phyloP scores from a whole-genome alignment of 176 grass and related monocot species.

The Phragmites australis region DNA sequence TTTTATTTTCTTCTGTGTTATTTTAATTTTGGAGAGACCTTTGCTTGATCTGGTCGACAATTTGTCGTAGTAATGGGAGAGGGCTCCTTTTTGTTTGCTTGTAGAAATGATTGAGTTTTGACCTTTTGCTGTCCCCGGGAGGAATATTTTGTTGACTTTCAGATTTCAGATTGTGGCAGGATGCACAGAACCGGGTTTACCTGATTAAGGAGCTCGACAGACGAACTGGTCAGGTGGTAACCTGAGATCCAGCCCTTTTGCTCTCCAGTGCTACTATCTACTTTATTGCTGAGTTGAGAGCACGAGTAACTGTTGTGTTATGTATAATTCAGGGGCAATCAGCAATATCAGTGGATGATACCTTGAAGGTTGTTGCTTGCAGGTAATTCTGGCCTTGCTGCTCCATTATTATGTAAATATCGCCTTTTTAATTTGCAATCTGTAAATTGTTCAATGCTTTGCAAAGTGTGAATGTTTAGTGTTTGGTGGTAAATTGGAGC shows the following conservation, averaged over 20 bases:
- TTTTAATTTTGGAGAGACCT: not conserved
- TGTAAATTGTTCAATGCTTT: not conserved
- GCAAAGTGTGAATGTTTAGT: not conserved
- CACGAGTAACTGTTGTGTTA: not conserved
- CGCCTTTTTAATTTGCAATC: not conserved
- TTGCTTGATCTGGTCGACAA: not conserved
- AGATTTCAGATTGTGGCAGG: slow-evolving; percentile 83
- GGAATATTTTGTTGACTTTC: slow-evolving; percentile 12
- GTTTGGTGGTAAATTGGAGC: slow-evolving; percentile 10
- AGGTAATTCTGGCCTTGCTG: slow-evolving; percentile 55
- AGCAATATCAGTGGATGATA: slow-evolving; percentile 89
- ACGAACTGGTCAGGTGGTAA: slow-evolving; percentile 73
- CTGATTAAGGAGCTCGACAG: slow-evolving; percentile 90
- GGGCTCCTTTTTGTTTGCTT: slow-evolving; percentile 24
- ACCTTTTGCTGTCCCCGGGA: slow-evolving; percentile 23
- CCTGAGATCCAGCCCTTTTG: slow-evolving; percentile 13
- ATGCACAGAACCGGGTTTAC: slow-evolving; percentile 80
- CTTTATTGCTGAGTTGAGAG: slow-evolving; percentile 26
- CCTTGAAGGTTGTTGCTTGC: slow-evolving; percentile 90
- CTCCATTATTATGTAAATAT: not conserved
- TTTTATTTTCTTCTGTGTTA: not conserved
- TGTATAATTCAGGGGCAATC: slow-evolving; percentile 60
- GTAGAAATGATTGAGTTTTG: slow-evolving; percentile 22
- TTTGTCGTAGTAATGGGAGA: not conserved
- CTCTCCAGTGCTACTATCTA: slow-evolving; percentile 15